Base-by-base conservation (phyloP, 176 grass and related monocot species). In the Metroxylon sagu region DNA sequence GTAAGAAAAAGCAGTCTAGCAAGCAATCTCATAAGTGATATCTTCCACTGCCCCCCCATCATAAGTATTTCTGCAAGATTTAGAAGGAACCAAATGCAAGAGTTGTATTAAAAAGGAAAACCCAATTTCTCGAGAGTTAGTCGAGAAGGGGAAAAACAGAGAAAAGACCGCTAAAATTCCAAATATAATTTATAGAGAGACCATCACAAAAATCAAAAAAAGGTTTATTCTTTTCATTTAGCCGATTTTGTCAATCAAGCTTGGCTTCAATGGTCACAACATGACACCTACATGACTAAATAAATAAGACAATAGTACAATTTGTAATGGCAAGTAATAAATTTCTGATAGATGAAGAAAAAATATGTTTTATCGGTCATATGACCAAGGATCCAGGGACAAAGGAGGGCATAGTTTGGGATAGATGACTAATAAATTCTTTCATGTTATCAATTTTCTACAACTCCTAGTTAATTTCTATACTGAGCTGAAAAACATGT, bases 161-260 rank as follows among this genome's bases (percentile, higher is more conserved):
- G 21, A 39, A 18, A 73, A 66, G 26, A 17, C 64, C 51, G 70
- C 29, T 62, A 68, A 93, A 83, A 71, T 72, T 69, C 92, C 87
- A 96, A 49, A 80, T 73, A 62, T 96, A 96, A 66, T 96, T 96
- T 28, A 67, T 70, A 85, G 90, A 85, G 49, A 96, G 62, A 16
- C 92, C 92, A 67, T 96, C 80, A 62, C 83, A 96, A 96, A 23
- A 66, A 70, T 90, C 80, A 66, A 96, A 90, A 57, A 90, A 96
- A 69, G 87, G 71, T 49, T 90, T 96, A 53, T 90, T 96, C 7
- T 77, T 65, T 19, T 74, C 2, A 26, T 80, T 96, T 17, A 96
- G 78, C 67, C 82, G 82, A 79, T 96, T 10, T 64, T 96, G 92
- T 81, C 87, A 96, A 19, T 17, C 3, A 16, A 96, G 86, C 3